These are phyloP conservation scores for Camellia sinensis DNA, from an alignment of 148 eudicot species.

Conservation along the genomic window DNA sequence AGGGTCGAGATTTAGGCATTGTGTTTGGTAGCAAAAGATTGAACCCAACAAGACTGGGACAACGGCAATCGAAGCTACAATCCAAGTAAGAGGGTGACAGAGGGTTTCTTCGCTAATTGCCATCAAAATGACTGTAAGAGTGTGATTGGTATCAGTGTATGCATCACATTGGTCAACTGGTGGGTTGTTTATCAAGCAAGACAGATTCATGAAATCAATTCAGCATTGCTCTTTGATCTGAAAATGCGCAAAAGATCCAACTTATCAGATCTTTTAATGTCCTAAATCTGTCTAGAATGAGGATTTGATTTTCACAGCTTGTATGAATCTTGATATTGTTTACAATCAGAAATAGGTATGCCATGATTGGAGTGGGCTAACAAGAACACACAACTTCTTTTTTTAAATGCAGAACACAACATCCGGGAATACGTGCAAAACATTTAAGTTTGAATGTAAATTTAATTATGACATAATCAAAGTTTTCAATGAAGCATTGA, in stretches of 20 bases:
- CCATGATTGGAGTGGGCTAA: neutral
- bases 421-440: too few relatives aligned
- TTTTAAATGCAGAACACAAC: too few relatives aligned
- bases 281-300: neutral
- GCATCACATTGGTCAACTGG: neutral
- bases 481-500: neutral
- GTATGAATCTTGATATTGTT: neutral
- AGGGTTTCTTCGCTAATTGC: slow-evolving; percentile 52
- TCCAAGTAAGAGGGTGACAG: slow-evolving; percentile 62
- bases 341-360: too few relatives aligned
- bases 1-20: slow-evolving; percentile 64
- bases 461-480: neutral
- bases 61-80: slow-evolving; percentile 56
- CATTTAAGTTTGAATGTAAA: neutral
- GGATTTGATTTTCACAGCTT: neutral
- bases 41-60: slow-evolving; percentile 87
- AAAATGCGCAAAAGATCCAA: too few relatives aligned
- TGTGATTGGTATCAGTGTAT: slow-evolving; percentile 16
- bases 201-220: neutral
- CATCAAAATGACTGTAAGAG: slow-evolving; percentile 56
- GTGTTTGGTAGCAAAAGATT: slow-evolving; percentile 84
- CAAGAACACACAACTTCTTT: too few relatives aligned
- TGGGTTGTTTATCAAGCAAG: neutral
- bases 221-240: neutral
- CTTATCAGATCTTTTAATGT: neutral